Percentiles rank a stretch among this genome's conserved stretches.
These are phyloP conservation scores for Trichoderma sp. DNA, from an alignment of 2,329 filamentous ascomycete genomes.

Conservation along the genomic window DNA sequence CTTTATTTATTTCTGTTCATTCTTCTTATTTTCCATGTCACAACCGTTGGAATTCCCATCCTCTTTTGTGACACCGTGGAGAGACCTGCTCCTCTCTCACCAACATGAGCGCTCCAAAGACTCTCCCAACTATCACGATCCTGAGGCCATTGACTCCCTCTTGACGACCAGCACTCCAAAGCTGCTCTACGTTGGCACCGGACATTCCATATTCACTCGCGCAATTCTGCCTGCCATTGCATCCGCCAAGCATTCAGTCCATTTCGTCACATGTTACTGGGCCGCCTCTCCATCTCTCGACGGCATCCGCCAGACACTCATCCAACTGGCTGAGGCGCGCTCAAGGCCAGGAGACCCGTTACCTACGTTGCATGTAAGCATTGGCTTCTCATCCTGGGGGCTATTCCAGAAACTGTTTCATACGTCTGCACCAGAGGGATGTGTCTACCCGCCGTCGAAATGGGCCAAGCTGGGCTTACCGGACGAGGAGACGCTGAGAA, in stretches of 20 bases:
- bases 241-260: conserved; percentile 60
- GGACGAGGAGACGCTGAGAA: conserved; percentile 46
- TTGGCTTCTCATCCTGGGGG: conserved; percentile 75
- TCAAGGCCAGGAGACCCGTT: conserved; percentile 26
- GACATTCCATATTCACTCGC: conserved; percentile 53
- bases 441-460: conserved; percentile 55
- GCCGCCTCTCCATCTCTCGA: conserved; percentile 61
- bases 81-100: conserved; percentile 32
- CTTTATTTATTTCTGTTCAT: neutral
- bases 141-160: conserved; percentile 45
- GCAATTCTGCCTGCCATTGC: conserved; percentile 61
- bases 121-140: conserved; percentile 49
- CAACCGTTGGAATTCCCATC: conserved; percentile 32
- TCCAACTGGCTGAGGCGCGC: conserved; percentile 52
- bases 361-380: conserved; percentile 56
- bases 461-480: conserved; percentile 70
- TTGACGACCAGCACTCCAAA: conserved; percentile 47
- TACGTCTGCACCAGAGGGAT: conserved; percentile 60
- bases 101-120: conserved; percentile 39
- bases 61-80: conserved; percentile 41
- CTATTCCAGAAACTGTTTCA: conserved; percentile 74
- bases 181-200: conserved; percentile 56
- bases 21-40: neutral
- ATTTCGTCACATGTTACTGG: conserved; percentile 84
- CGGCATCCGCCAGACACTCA: conserved; percentile 56